Evolutionary conservation across 140 eudicot genomes (phyloP), one percentile per base, ranked within the genome.

Genomic region (Flaveria floridana): DNA sequence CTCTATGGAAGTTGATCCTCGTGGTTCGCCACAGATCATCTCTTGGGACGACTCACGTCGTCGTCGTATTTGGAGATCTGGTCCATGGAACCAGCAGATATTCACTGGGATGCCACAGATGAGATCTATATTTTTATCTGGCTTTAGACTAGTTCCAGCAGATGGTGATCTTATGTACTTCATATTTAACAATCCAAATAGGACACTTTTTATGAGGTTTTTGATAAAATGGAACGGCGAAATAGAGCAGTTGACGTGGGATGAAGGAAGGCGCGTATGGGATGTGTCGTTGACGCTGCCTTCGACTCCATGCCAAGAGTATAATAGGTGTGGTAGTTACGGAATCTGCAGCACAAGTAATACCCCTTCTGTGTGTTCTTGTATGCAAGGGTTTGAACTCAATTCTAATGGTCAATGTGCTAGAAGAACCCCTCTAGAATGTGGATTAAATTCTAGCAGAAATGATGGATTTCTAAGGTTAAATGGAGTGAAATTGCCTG

Each of bases 61-160:
- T 2, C 67, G 86, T 6, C 72, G 87, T 18, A 81, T 44, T 4
- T 91, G 97, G 97, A 84, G 95, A 76, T 88, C 89, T 26, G 97
- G 97, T 23, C 78, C 80, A 18, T 91, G 89, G 88, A 83, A 85
- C 71, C 89, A 89, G 30, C 62, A 81, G 44, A 68, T 71, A 4
- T 91, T 91, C 68, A 81, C 70, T 0, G 95, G 97, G 0, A 62
- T 90, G 52, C 87, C 87, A 0, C 74, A 73, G 20, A 77, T 85
- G 84, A 78, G 84, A 66, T 66, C 85, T 6, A 20, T 75, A 16
- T 78, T 77, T 25, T 41, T 69, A 4, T 82, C 76, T 46, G 94
- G 96, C 55, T 85, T 84, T 70, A 80, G 66, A 81, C 85, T 90
- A 8, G 53, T 57, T 28, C 76, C 51, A 3, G 82, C 50, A 11